Evolutionary conservation across 768 basidiomycete species (phyloP).

Genomic region (Leccinum incarnatum): DNA sequence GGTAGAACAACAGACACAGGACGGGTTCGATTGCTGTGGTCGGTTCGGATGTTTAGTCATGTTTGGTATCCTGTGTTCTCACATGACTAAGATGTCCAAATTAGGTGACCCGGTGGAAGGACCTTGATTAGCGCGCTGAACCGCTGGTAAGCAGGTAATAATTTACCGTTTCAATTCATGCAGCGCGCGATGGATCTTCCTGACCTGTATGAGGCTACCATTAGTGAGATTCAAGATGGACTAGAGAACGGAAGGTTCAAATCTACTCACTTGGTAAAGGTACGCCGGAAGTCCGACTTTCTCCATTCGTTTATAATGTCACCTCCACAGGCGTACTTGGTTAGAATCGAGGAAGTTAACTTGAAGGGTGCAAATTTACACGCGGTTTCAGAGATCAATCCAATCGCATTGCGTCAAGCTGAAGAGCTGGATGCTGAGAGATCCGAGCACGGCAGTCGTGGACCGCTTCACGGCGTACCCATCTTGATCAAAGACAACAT

Average conservation of each 20-base stretch:
- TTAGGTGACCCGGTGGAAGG: slow-evolving; percentile 8
- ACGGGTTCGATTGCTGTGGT: not conserved
- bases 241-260: slow-evolving; percentile 49
- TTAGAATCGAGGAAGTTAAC: slow-evolving; percentile 70
- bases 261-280: slow-evolving; percentile 63
- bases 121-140: not conserved
- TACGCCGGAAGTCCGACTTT: slow-evolving; percentile 13
- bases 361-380: slow-evolving; percentile 52
- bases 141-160: not conserved
- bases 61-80: slow-evolving; percentile 15
- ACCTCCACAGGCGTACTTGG: slow-evolving; percentile 54
- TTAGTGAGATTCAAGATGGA: slow-evolving; percentile 53
- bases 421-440: slow-evolving; percentile 49
- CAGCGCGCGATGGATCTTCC: slow-evolving; percentile 26
- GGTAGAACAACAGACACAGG: slow-evolving; percentile 1
- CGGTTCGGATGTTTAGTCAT: slow-evolving; percentile 15
- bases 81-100: slow-evolving; percentile 16
- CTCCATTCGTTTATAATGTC: not conserved
- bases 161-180: slow-evolving; percentile 5
- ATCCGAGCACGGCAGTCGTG: slow-evolving; percentile 45
- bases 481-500: slow-evolving; percentile 53
- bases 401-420: slow-evolving; percentile 51
- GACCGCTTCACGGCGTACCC: slow-evolving; percentile 57
- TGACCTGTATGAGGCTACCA: slow-evolving; percentile 60
- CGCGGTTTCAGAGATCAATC: slow-evolving; percentile 58